Base-by-base conservation (phyloP, 2,329 filamentous ascomycete genomes). In the Talaromyces sp. region DNA sequence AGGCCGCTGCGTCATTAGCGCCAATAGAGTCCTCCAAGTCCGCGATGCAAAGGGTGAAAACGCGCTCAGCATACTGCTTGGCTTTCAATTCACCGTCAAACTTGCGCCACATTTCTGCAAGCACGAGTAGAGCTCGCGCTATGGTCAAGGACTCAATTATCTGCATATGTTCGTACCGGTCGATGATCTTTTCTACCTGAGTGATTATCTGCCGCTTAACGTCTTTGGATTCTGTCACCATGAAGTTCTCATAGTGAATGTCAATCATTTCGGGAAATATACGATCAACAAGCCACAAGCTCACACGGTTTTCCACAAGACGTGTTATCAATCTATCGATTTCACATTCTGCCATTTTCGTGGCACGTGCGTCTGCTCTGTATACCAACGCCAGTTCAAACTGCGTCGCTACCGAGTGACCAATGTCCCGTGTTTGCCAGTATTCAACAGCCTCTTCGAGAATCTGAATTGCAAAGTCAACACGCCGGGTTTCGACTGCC, bases 11-110 rank as follows among this genome's bases (percentile, higher is more conserved):
- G n/a, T 52, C 48, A 37, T 52, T 52, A 9, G 48, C 11, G 11
- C 48, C 48, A 28, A 52, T 37, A 17, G 48, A 21, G 21, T 52
- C 48, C 33, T 52, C 48, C 48, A 52, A 39, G 48, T 52, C 48
- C 19, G 35, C 48, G 13, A 52, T 25, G 13, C 19, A 37, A 6
- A 39, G 5, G 33, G 48, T 9, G 21, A 52, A 37, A 9, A 11
- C 48, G 13, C 48, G 33, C 21, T 52, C 48, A 10, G 48, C 48
- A 17, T 37, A 52, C 13, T 52, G 48, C 19, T 37, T 52, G 35
- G 48, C 33, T 52, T 52, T 52, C 21, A 36, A 9, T 25, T 52
- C 33, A 17, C 21, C 48, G 4, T 28, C 48, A 5, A 52, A 36
- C 3, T 52, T 37, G 19, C 28, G 13, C 48, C 48, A 52, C 48